Evolutionary conservation across 257 asterid genomes (phyloP), one percentile per base, ranked within the genome.

Genomic region (Gentiana macrophylla): DNA sequence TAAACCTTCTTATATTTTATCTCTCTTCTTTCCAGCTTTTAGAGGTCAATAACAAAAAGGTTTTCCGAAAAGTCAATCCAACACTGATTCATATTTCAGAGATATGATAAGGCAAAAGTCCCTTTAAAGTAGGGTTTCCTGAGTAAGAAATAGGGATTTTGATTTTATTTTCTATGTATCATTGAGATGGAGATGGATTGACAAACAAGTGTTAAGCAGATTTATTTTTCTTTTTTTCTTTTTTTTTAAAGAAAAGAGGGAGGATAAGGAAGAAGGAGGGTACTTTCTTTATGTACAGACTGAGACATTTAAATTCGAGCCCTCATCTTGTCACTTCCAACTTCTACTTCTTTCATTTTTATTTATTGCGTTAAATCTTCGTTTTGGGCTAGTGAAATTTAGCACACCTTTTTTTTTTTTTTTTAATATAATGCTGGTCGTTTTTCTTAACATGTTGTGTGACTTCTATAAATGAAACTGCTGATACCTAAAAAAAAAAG

Each of bases 271-370:
- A 89, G 94, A 71, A 83, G 79, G 60, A 74, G 73, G 82, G 78
- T 24, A 24, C 11, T 41, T 4, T 41, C 46, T 41, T 41, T 41
- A 1, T 1, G 0, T 4, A 1, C 2, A 10, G 9, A 10, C 45
- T 38, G 7, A 4, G 84, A 84, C 89, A 80, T 78, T 87, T 82
- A 90, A 80, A 41, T 3, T 1, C 46, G 24, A 24, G 24, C 24
- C 24, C 24, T 24, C 24, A 24, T 24, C 61, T 81, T 84, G 96
- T 84, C 96, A 84, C 86, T 77, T 80, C 89, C 79, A 35, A 89
- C 96, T 84, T 24, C 4, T 5, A 24, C 37, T 51, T 35, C 3
- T 49, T 56, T 60, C 32, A 44, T 32, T 49, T 51, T 32, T n/a
- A 10, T 9, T 34, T 6, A 46, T 37, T 47, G 53, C 43, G 67